Conservation (phyloP, 495 filamentous ascomycete species). For the Talaromyces borbonicus region DNA sequence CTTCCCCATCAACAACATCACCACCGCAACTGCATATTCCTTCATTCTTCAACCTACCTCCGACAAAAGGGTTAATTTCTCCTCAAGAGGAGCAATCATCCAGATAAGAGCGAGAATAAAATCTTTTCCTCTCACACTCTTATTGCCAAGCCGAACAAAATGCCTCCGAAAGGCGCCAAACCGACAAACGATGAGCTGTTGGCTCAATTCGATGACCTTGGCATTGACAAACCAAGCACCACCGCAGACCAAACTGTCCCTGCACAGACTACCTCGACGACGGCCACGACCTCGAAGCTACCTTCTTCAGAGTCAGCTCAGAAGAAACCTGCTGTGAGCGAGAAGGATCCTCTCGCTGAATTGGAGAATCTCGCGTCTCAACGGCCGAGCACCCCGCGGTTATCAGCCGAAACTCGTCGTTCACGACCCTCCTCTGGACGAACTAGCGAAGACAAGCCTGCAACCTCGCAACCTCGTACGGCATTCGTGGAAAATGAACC, state of each 20-base stretch:
- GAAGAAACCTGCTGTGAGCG: slow-evolving; percentile 34
- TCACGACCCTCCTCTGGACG: slow-evolving; percentile 46
- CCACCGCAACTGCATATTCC: no score
- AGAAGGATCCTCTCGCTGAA: slow-evolving; percentile 71
- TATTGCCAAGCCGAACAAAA: slow-evolving; percentile 10
- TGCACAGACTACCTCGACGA: neutral
- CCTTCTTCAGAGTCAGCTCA: slow-evolving; percentile 28
- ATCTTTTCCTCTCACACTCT: neutral
- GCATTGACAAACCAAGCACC: slow-evolving; percentile 32
- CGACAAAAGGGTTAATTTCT: neutral
- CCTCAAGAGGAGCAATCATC: no score
- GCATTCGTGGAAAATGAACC: slow-evolving; percentile 44
- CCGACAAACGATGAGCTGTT: slow-evolving; percentile 71
- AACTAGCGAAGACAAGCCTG: slow-evolving; percentile 51
- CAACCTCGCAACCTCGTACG: slow-evolving; percentile 14
- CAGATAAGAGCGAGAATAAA: no score
- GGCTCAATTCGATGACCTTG: slow-evolving; percentile 70
- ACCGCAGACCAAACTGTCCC: slow-evolving; percentile 14
- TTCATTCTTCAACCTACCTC: no score
- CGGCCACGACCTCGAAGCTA: neutral
- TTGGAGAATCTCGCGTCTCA: slow-evolving; percentile 68
- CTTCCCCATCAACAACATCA: no score
- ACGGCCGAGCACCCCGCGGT: slow-evolving; percentile 62
- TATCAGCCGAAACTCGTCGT: slow-evolving; percentile 45
- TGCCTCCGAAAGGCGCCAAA: slow-evolving; percentile 42